phyloP scores from a whole-genome alignment of 371 early-diverging fungal species.

The Mucor indicus region DNA sequence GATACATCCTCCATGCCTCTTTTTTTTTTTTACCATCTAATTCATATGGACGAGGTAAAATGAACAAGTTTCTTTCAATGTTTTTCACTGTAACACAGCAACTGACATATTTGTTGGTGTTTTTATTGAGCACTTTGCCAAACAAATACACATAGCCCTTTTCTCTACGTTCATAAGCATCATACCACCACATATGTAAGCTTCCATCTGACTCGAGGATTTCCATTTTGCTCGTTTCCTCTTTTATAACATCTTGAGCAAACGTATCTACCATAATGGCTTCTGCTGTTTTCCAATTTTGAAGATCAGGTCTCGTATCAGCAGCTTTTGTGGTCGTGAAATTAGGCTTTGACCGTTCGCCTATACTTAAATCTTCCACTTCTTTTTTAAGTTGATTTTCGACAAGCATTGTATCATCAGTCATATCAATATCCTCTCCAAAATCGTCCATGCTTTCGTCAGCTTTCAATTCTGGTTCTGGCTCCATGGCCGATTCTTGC shows the following conservation, averaged over 20 bases:
- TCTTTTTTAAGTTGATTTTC: constrained; percentile 5
- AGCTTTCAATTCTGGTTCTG: neutral
- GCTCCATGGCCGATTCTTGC: neutral
- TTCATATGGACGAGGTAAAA: constrained; percentile 73
- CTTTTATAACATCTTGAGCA: constrained; percentile 15
- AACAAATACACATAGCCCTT: constrained; percentile 84
- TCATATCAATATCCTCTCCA: constrained; percentile 6
- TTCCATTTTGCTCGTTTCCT: constrained; percentile 20
- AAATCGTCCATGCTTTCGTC: neutral
- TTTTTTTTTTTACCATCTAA: constrained; percentile 45
- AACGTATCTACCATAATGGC: constrained; percentile 15
- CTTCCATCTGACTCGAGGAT: constrained; percentile 62
- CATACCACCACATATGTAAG: constrained; percentile 87
- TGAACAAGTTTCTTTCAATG: constrained; percentile 82
- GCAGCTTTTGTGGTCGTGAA: constrained; percentile 1
- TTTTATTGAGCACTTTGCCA: constrained; percentile 73
- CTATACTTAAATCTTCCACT: constrained; percentile 6
- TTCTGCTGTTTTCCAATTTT: constrained; percentile 28
- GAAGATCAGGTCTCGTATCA: constrained; percentile 16
- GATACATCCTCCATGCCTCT: neutral
- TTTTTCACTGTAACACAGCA: constrained; percentile 83
- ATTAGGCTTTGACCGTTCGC: neutral
- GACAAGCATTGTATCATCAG: constrained; percentile 12
- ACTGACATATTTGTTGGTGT: constrained; percentile 61
- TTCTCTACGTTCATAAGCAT: constrained; percentile 82